phyloP scores from a whole-genome alignment of 164 flowering plant genomes.

The Amborella trichopoda region DNA sequence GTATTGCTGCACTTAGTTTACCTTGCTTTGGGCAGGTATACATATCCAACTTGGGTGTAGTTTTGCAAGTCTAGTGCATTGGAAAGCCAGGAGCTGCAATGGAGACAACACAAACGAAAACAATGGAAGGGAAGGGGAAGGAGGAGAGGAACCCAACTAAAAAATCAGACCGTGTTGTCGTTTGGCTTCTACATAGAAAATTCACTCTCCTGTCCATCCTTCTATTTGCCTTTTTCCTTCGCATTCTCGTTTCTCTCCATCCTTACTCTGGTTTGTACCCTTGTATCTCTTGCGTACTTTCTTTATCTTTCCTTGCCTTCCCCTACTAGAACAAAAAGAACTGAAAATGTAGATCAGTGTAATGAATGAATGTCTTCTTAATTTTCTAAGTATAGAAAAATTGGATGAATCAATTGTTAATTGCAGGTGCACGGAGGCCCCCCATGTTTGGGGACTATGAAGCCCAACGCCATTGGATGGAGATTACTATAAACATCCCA shows the following conservation, averaged over 20 bases:
- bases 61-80: too few relatives aligned
- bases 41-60: too few relatives aligned
- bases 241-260: slow-evolving; percentile 52
- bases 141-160: too few relatives aligned
- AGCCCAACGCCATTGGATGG: slow-evolving; percentile 99
- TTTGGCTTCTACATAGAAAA: not conserved
- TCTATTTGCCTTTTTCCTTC: slow-evolving; percentile 51
- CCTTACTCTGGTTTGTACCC: slow-evolving; percentile 50
- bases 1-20: too few relatives aligned
- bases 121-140: not conserved
- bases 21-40: too few relatives aligned
- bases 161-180: not conserved
- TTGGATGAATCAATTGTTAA: not conserved
- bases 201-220: not conserved
- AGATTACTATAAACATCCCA: slow-evolving; percentile 67
- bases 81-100: too few relatives aligned
- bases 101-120: not conserved
- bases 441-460: slow-evolving; percentile 91
- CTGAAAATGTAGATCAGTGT: not conserved
- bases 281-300: not conserved
- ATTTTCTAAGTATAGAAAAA: not conserved
- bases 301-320: not conserved
- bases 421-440: slow-evolving; percentile 46
- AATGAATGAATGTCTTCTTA: not conserved
- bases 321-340: not conserved